These are phyloP conservation scores for Cladosporium sp. DNA, from an alignment of 2,329 filamentous ascomycete species.

Conservation along the genomic window DNA sequence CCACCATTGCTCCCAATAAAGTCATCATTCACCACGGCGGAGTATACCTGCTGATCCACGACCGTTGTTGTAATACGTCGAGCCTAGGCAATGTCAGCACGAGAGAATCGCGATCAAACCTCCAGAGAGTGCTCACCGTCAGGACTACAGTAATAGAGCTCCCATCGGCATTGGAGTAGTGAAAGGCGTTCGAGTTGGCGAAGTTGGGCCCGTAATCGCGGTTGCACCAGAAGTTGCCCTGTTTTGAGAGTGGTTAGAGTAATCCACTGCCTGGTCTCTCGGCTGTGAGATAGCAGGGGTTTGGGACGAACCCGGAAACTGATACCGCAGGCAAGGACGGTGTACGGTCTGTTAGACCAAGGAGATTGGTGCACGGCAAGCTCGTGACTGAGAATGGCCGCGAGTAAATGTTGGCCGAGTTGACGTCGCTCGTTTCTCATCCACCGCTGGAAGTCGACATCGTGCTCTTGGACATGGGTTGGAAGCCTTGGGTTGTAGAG, in stretches of 20 bases:
- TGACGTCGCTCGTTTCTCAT: too few species aligned
- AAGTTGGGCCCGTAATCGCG: constrained; percentile 58
- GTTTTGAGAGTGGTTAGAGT: background rate
- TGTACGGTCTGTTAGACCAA: constrained; percentile 33
- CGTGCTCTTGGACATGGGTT: too few species aligned
- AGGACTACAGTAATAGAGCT: constrained; percentile 71
- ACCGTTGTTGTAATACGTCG: constrained; percentile 63
- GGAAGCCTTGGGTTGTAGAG: background rate
- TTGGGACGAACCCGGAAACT: constrained; percentile 53
- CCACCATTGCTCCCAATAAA: too few species aligned
- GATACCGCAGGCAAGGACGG: constrained; percentile 48
- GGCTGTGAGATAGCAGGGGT: too few species aligned
- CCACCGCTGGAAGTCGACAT: too few species aligned
- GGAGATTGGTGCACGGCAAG: too few species aligned
- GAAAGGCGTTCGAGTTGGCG: constrained; percentile 57
- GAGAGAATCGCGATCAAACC: constrained; percentile 64
- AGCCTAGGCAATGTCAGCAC: constrained; percentile 40
- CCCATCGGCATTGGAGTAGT: constrained; percentile 61
- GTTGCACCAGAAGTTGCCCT: constrained; percentile 67
- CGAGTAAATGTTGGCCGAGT: too few species aligned
- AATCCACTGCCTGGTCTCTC: too few species aligned
- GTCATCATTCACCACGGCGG: too few species aligned
- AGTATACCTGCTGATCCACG: constrained; percentile 59
- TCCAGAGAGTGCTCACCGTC: background rate
- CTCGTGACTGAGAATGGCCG: too few species aligned